Evolutionary conservation across 495 filamentous ascomycete genomes (phyloP).

Genomic region (Neurospora tetraspora): DNA sequence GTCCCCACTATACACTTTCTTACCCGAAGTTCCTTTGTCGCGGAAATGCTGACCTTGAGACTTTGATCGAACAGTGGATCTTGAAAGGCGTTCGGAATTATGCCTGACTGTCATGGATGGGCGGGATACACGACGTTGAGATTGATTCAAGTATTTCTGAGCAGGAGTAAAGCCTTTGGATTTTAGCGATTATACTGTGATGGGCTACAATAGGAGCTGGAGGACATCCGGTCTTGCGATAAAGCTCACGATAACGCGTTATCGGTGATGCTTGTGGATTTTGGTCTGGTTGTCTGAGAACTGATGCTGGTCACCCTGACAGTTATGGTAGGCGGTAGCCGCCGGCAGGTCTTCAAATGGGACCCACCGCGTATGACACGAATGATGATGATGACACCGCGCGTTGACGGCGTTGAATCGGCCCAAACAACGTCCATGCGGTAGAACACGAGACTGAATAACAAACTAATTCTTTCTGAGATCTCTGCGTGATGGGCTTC

Average conservation of each 20-base stretch:
- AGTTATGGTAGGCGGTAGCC: not conserved
- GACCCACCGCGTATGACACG: not conserved
- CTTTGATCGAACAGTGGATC: constrained; percentile 40
- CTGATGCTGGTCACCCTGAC: not conserved
- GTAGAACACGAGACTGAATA: not conserved
- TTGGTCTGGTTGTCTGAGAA: not conserved
- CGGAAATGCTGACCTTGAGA: not conserved
- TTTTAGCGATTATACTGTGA: not conserved
- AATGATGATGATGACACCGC: not conserved
- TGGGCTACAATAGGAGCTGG: not conserved
- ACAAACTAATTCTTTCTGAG: not conserved
- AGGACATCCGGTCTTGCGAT: not conserved
- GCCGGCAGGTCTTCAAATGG: not conserved
- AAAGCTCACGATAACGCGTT: not conserved
- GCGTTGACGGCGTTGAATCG: not conserved
- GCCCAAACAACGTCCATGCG: not conserved
- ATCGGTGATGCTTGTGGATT: not conserved
- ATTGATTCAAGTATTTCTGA: not conserved
- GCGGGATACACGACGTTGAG: not conserved
- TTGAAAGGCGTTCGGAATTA: constrained; percentile 60
- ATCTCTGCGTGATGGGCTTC: not conserved
- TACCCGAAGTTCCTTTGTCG: not conserved
- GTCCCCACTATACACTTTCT: not conserved
- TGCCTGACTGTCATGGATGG: constrained; percentile 9
- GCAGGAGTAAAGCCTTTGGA: not conserved